Base-by-base conservation (phyloP, 495 filamentous ascomycete species). In the Trichoderma reesei region DNA sequence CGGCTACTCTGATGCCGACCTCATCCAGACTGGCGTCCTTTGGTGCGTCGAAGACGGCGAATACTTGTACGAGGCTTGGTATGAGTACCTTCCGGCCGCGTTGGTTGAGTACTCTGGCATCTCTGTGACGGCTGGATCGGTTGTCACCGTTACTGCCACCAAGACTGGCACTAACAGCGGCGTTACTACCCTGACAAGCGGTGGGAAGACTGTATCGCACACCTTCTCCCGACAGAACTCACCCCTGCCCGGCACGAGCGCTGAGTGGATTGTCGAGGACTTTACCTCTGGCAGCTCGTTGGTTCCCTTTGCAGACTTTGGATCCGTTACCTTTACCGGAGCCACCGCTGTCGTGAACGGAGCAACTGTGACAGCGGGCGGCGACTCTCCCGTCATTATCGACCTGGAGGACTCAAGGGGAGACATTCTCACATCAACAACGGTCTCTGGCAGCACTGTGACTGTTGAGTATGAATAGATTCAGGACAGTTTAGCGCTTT, bases 261-360 rank as follows among this genome's bases (percentile, higher is more conserved):
- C 81, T 16, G 85, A 88, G 65, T 88, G 84, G 85, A 86, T 88
- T 63, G 82, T 88, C 38, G 85, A 88, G 76, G 85, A 87, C 65
- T 87, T 84, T 67, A 75, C 81, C 62, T 69, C 73, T 3, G 79
- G 79, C 33, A 71, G 69, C 62, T 63, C 64, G 41, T 73, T 80
- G 65, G 83, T 88, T 0, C 75, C 79, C 5, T 74, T 88, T 68
- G 82, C 77, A 18, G 72, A 85, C 68, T 86, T 86, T 68, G 78
- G 77, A 48, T 71, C 69, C 3, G 75, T 86, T 7, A 72, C 67
- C 34, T 86, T 86, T 65, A 78, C 73, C 14, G 75, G 77, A 31
- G 69, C 69, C 20, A 56, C 20, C 26, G 51, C 51, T 16, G 16
- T n/a, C 14, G 70, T 74, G 1, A 75, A 67, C 63, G 81, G 80